These are phyloP conservation scores for Vitis amurensis DNA, from an alignment of 164 flowering plant species.

Conservation along the genomic window DNA sequence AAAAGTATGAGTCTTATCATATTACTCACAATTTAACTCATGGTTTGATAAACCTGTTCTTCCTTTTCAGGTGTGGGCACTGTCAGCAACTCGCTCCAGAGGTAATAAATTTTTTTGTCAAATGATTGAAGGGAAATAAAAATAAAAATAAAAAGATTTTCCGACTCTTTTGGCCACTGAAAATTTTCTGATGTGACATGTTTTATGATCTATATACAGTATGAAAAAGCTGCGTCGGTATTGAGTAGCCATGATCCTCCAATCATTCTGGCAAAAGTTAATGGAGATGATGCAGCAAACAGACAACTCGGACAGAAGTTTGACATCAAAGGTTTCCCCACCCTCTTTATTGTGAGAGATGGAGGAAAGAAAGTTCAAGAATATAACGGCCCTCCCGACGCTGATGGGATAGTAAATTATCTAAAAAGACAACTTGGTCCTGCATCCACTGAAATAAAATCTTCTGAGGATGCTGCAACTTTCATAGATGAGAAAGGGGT, in stretches of 20 bases:
- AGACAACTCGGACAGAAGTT: constrained; percentile 56
- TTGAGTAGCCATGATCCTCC: constrained; percentile 71
- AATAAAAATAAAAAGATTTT: too few species aligned
- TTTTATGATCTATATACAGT: constrained; percentile 35
- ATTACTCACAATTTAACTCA: not conserved
- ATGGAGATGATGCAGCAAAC: constrained; percentile 77
- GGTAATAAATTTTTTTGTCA: constrained; percentile 37
- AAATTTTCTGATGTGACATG: too few species aligned
- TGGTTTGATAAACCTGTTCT: not conserved
- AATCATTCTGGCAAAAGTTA: constrained; percentile 76
- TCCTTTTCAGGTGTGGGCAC: constrained; percentile 80
- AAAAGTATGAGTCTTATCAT: not conserved
- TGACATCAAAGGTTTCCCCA: constrained; percentile 78
- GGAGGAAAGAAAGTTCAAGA: constrained; percentile 77
- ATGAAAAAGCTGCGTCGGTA: constrained; percentile 84
- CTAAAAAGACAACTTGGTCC: constrained; percentile 86
- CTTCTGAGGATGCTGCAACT: constrained; percentile 55
- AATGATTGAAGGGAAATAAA: not conserved
- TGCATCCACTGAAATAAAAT: constrained; percentile 75
- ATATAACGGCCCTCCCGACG: constrained; percentile 92
- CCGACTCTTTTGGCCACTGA: too few species aligned
- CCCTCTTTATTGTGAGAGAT: constrained; percentile 73
- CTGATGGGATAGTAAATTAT: constrained; percentile 78
- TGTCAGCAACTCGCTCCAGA: constrained; percentile 94
- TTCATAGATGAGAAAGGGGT: constrained; percentile 56